A percentile compares a stretch with the other conserved stretches of the same genome.
Evolutionary conservation across 2,329 filamentous ascomycete species (phyloP).

Genomic region (Phyllosticta paracitricarpa): DNA sequence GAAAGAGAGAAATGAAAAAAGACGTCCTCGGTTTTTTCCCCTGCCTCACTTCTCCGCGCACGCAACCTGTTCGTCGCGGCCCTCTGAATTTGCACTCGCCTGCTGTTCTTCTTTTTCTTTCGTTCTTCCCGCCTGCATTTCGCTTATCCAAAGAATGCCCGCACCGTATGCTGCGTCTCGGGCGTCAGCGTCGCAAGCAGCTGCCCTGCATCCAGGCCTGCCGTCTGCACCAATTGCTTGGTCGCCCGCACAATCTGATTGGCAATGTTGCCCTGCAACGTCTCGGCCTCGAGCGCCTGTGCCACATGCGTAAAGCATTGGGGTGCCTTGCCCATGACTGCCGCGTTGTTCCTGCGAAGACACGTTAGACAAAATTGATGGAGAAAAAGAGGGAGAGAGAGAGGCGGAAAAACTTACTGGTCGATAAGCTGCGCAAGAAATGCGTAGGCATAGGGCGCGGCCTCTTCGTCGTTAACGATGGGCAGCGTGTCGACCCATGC

Average conservation of each 20-base stretch:
- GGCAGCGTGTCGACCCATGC: slow-evolving; percentile 89
- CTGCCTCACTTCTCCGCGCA: too few relatives aligned
- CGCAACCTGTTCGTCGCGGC: too few relatives aligned
- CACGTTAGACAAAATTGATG: slow-evolving; percentile 15
- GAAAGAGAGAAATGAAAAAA: too few relatives aligned
- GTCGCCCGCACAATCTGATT: slow-evolving; percentile 65
- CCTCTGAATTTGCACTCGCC: too few relatives aligned
- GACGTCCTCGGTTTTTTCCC: too few relatives aligned
- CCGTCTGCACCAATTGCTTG: slow-evolving; percentile 64
- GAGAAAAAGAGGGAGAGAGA: slow-evolving; percentile 7
- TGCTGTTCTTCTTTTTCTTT: too few relatives aligned
- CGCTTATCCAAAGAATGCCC: slow-evolving; percentile 61
- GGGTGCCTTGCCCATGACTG: slow-evolving; percentile 61
- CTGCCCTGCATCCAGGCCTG: slow-evolving; percentile 65
- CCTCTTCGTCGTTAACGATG: slow-evolving; percentile 91
- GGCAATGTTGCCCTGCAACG: slow-evolving; percentile 75
- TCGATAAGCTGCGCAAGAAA: slow-evolving; percentile 88
- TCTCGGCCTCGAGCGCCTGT: slow-evolving; percentile 83
- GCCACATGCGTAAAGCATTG: slow-evolving; percentile 79
- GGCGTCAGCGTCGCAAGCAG: slow-evolving; percentile 65
- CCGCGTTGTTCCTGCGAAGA: slow-evolving; percentile 64
- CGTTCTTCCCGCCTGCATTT: too few relatives aligned
- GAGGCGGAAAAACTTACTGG: slow-evolving; percentile 56
- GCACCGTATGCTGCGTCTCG: slow-evolving; percentile 71
- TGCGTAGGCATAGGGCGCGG: slow-evolving; percentile 88